Evolutionary conservation across 257 asterid species (phyloP), one percentile per base, ranked within the genome.

Genomic region (Phtheirospermum japonicum): DNA sequence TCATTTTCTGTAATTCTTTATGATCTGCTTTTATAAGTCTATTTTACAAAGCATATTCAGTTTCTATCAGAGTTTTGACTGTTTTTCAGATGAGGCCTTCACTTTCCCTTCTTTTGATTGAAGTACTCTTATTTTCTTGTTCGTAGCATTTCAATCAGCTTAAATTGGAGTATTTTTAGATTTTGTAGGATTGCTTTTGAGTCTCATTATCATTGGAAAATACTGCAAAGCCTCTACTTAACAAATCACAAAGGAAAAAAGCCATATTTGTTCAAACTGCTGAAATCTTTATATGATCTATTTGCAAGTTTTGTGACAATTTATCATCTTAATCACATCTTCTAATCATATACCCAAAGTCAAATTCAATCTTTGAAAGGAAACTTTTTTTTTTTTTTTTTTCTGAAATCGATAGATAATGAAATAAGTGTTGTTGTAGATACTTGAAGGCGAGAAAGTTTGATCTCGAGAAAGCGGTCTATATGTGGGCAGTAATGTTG

Each of bases 401-500:
- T 14, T 26, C 14, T 55, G 40, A 30, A 39, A 36, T 53, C 51
- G 4, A 39, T 50, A 46, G 43, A 73, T 48, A 39, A 71, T 36
- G 59, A 63, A 61, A 49, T 59, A 31, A 46, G 31, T 34, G 37
- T 37, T 63, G 43, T 76, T 69, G 64, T 94, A 93, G 99, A 73
- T 93, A 86, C 69, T 76, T 89, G 84, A 89, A 77, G 70, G 97
- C 97, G 42, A 87, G 99, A 82, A 87, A 93, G 81, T 89, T 89
- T 76, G 99, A 93, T 81, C 88, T 85, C 65, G 95, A 89, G 61
- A 93, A 89, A 80, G 69, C 96, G 4, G 67, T 80, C 52, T 89
- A 85, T 37, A 93, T 93, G 99, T 93, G 99, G 99, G 79, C 57
- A 33, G 99, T 89, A 73, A 93, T 93, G 99, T 80, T 93, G 70